Conservation (phyloP, 116 monocot species). For the Zostera marina region DNA sequence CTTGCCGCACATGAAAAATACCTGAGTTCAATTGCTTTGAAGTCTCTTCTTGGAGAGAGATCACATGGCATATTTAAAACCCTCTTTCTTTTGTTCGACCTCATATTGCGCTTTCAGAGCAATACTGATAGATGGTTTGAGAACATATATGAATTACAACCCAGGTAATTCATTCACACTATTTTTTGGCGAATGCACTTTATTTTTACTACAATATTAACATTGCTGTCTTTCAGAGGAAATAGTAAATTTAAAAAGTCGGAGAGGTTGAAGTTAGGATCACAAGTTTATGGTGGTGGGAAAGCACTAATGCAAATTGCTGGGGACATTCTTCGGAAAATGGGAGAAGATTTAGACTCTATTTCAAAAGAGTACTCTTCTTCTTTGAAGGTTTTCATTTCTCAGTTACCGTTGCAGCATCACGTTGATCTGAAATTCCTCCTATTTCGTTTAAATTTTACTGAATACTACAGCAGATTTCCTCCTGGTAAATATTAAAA, state of each 20-base stretch:
- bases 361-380: constrained; percentile 74
- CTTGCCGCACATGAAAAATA: constrained; percentile 92
- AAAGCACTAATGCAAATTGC: constrained; percentile 55
- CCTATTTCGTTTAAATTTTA: constrained; percentile 85
- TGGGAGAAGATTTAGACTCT: constrained; percentile 64
- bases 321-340: constrained; percentile 50
- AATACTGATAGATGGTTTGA: constrained; percentile 81
- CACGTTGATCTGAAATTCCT: constrained; percentile 98
- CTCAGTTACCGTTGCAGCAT: constrained; percentile 76
- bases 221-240: constrained; percentile 15
- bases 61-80: constrained; percentile 45
- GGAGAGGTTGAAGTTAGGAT: constrained; percentile 13
- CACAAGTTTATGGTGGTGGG: constrained; percentile 40
- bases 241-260: constrained; percentile 21
- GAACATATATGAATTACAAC: constrained; percentile 66
- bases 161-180: constrained; percentile 26
- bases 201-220: not conserved
- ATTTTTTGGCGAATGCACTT: too few species aligned
- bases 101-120: constrained; percentile 65
- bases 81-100: constrained; percentile 69
- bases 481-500: constrained; percentile 5
- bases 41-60: constrained; percentile 88
- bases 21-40: constrained; percentile 70
- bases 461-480: constrained; percentile 71
- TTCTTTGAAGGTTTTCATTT: constrained; percentile 73